Conservation (phyloP, 2,329 filamentous ascomycete genomes). For the Aspergillus novoparasiticus region DNA sequence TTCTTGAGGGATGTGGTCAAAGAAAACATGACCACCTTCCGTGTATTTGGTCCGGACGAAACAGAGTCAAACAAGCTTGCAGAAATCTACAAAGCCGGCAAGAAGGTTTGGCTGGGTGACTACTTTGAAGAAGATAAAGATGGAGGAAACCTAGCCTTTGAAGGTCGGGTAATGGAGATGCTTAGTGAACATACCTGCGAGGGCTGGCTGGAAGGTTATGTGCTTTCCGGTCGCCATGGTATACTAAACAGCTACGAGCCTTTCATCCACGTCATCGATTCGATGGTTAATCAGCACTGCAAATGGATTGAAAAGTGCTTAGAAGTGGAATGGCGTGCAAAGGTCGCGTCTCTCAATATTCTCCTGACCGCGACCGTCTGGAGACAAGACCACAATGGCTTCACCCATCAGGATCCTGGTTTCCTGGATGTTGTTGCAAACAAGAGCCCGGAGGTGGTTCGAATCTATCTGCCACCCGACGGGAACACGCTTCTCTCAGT, state of each 20-base stretch:
- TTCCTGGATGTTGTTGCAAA: slow-evolving; percentile 80
- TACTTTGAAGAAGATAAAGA: slow-evolving; percentile 76
- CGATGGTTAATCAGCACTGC: slow-evolving; percentile 84
- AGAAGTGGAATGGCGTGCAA: slow-evolving; percentile 76
- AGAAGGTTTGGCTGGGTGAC: slow-evolving; percentile 80
- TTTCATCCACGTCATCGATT: slow-evolving; percentile 81
- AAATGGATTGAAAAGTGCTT: slow-evolving; percentile 82
- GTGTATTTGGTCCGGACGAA: slow-evolving; percentile 77
- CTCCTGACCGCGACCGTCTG: slow-evolving; percentile 77
- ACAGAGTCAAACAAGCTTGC: slow-evolving; percentile 79
- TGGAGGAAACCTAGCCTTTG: slow-evolving; percentile 70
- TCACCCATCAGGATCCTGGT: slow-evolving; percentile 78
- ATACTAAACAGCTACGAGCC: slow-evolving; percentile 80
- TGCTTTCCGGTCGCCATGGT: slow-evolving; percentile 74
- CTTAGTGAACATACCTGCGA: slow-evolving; percentile 80
- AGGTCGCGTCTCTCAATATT: slow-evolving; percentile 76
- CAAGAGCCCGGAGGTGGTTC: slow-evolving; percentile 77
- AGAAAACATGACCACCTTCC: slow-evolving; percentile 68
- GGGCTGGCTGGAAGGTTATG: slow-evolving; percentile 79
- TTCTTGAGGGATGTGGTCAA: slow-evolving; percentile 70
- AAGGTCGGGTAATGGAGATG: slow-evolving; percentile 79
- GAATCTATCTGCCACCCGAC: slow-evolving; percentile 79
- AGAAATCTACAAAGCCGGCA: slow-evolving; percentile 70
- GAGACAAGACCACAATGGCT: slow-evolving; percentile 83
- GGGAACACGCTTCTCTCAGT: slow-evolving; percentile 76